Evolutionary conservation across 73 alveolate species (phyloP).

Genomic region (Paramecium octaurelia): DNA sequence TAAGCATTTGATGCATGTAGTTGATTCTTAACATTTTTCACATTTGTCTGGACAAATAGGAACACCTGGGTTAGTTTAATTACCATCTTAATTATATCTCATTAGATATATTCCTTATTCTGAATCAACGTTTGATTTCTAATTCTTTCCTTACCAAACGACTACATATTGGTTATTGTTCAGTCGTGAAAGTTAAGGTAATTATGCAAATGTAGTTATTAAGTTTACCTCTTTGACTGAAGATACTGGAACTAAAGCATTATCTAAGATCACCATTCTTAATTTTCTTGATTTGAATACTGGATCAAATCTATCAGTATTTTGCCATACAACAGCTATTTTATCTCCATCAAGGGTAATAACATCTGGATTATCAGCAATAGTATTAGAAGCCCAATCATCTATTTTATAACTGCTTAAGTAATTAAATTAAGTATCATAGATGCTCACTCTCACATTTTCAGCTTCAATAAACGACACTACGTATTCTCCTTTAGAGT

Average conservation of each 20-base stretch:
- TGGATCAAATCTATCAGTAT: neutral
- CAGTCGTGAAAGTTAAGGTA: neutral
- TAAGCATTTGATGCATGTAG: neutral
- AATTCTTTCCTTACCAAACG: neutral
- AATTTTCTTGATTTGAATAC: neutral
- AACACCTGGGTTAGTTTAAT: neutral
- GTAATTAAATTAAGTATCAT: neutral
- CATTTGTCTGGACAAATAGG: neutral
- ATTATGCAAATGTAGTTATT: neutral
- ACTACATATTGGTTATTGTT: neutral
- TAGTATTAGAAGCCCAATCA: neutral
- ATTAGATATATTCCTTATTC: neutral
- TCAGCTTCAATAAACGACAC: neutral
- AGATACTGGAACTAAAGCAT: neutral
- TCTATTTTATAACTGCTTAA: neutral
- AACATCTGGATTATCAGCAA: neutral
- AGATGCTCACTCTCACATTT: neutral
- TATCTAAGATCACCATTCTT: neutral
- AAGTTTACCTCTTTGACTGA: neutral
- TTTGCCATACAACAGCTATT: neutral
- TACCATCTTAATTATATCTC: neutral
- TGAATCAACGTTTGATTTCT: neutral
- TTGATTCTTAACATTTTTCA: neutral
- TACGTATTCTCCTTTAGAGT: neutral
- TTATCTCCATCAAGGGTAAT: neutral